Evolutionary conservation across 2,329 filamentous ascomycete genomes (phyloP).

Genomic region (Sordariomycetes sp.): DNA sequence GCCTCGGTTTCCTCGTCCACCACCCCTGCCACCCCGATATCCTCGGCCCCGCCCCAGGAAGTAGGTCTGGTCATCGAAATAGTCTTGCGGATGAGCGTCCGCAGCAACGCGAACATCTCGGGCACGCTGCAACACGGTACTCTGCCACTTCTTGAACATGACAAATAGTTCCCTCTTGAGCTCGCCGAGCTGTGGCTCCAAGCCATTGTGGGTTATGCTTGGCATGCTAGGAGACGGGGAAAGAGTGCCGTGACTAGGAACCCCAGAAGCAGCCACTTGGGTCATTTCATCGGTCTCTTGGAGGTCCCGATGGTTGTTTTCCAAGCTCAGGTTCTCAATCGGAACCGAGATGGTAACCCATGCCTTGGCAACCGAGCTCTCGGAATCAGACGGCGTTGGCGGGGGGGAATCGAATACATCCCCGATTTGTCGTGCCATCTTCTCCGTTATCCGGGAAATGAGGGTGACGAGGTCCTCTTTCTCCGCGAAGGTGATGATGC

Average conservation of each 20-base stretch:
- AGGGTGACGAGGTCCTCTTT: constrained; percentile 41
- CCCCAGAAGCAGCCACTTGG: neutral
- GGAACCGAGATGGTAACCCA: constrained; percentile 14
- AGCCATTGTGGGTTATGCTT: neutral
- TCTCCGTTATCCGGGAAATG: constrained; percentile 39
- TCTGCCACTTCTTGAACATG: constrained; percentile 75
- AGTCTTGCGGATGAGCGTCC: constrained; percentile 16
- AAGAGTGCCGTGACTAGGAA: neutral
- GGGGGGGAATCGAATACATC: constrained; percentile 39
- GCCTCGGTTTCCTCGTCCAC: constrained; percentile 14
- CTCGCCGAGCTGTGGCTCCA: constrained; percentile 39
- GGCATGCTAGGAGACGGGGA: neutral
- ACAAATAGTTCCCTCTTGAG: constrained; percentile 58
- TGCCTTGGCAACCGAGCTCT: constrained; percentile 17
- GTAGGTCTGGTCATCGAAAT: neutral
- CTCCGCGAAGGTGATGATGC: constrained; percentile 34
- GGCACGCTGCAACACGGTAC: constrained; percentile 57
- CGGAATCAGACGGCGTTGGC: constrained; percentile 17
- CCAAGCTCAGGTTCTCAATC: neutral
- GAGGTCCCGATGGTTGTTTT: constrained; percentile 7
- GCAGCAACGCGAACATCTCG: constrained; percentile 50
- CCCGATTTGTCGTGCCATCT: constrained; percentile 40
- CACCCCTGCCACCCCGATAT: constrained; percentile 19
- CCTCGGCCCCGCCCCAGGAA: neutral
- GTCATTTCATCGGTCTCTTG: constrained; percentile 17